Percentiles rank a stretch among this genome's conserved stretches.
These are phyloP conservation scores for Teunomyces lycoperdinae DNA, from an alignment of 805 yeast genomes.

Conservation along the genomic window DNA sequence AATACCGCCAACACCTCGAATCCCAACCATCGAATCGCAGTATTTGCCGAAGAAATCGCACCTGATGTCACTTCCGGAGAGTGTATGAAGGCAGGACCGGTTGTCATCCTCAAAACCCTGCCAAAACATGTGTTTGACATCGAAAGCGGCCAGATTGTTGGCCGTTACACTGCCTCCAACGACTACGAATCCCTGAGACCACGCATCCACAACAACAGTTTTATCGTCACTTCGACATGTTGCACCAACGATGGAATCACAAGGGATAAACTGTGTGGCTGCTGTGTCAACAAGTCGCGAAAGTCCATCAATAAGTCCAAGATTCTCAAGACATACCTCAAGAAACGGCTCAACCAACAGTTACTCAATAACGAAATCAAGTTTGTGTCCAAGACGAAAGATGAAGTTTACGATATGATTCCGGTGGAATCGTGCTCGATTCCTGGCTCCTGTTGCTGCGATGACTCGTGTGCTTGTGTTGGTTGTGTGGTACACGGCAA, in stretches of 20 bases:
- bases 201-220: conserved; percentile 27
- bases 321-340: conserved; percentile 21
- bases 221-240: conserved; percentile 33
- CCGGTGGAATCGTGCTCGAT: conserved; percentile 33
- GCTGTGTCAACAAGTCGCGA: conserved; percentile 25
- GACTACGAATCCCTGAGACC: conserved; percentile 12
- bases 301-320: conserved; percentile 31
- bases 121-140: conserved; percentile 40
- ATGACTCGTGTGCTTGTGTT: conserved; percentile 34
- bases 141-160: conserved; percentile 35
- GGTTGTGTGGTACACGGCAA: conserved; percentile 37
- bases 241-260: conserved; percentile 23
- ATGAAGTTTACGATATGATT: conserved; percentile 20
- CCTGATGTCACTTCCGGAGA: neutral
- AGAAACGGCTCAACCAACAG: conserved; percentile 1
- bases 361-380: neutral
- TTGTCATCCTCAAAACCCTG: conserved; percentile 34
- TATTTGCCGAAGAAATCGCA: conserved; percentile 45
- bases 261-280: conserved; percentile 27
- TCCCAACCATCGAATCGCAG: conserved; percentile 57
- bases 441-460: conserved; percentile 37
- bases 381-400: neutral
- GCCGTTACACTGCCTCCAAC: conserved; percentile 30
- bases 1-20: conserved; percentile 50
- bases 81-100: conserved; percentile 17